Base-by-base conservation (phyloP, 495 filamentous ascomycete genomes). In the Penicillium verhagenii region DNA sequence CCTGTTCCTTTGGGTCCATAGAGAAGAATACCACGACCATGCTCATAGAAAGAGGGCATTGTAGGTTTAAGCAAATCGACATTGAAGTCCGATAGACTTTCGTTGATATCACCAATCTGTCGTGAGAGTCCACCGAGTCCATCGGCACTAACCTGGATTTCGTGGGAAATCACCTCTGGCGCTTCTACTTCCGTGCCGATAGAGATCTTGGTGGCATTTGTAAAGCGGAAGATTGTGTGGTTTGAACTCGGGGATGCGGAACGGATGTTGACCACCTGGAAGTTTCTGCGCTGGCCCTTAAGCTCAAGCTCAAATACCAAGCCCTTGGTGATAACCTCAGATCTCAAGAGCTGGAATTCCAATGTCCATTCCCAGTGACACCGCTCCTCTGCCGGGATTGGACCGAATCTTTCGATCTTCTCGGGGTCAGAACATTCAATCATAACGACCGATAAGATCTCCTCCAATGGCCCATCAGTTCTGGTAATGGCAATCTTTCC, bases 1-100 rank as follows among this genome's bases (percentile, higher is more conserved):
- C 92, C 92, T 0, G 88, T 94, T 54, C 94, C 87, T 59, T 89
- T 84, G 47, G 88, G 82, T 40, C 94, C 91, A 72, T 94, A 84
- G 39, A 98, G 75, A 54, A 96, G 72, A 44, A 94, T 81, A 26
- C 85, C 79, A 35, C 80, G 70, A 57, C 71, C 69, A 57, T 69
- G 63, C 47, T 72, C 70, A 48, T 73, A 78, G 50, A 66, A 77
- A 31, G 59, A 49, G 52, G 73, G 80, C 72, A 79, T 73, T 16
- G 38, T 59, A n/a, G 69, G 59, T 25, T 47, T 63, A 19, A 58
- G 66, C 54, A 63, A 53, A 53, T 59, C 54, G 4, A 59, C 55
- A 47, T 82, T 80, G 53, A 90, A 84, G 42, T 80, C 77, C 18
- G 77, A 68, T 20, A 96, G 75, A 23, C 83, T 79, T 33, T 86